Conservation (phyloP, 108 stramenopile species). For the Conticribra weissflogii region DNA sequence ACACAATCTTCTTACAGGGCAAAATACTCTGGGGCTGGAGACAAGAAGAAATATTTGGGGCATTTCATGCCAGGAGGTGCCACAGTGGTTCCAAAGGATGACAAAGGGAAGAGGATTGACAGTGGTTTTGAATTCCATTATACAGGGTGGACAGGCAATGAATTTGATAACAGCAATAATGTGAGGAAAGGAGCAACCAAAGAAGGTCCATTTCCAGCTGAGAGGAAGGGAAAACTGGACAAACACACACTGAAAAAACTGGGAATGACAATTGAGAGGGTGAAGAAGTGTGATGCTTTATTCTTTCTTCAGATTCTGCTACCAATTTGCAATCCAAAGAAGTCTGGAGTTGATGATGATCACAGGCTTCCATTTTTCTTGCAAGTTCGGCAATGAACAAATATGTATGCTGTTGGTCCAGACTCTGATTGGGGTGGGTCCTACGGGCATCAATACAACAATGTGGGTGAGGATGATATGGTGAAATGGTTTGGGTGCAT, state of each 20-base stretch:
- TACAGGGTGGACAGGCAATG: background rate
- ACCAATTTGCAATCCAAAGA: background rate
- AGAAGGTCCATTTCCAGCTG: background rate
- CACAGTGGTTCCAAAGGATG: background rate
- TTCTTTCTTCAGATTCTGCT: no score
- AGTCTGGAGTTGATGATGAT: background rate
- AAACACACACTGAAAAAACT: background rate
- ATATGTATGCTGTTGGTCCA: background rate
- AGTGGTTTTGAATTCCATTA: background rate
- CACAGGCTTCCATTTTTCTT: background rate
- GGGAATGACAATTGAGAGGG: no score
- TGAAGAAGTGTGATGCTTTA: no score
- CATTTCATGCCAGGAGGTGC: background rate
- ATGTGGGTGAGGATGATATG: background rate
- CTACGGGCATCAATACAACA: background rate
- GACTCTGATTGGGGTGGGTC: background rate
- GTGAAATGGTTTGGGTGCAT: background rate
- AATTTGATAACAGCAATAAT: background rate
- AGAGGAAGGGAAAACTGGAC: background rate
- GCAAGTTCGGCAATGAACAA: background rate
- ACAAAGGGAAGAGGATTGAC: background rate
- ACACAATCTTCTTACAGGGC: background rate
- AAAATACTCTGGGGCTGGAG: background rate
- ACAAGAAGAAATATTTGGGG: background rate
- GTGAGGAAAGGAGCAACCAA: background rate